These are phyloP conservation scores for Penicillium roqueforti DNA, from an alignment of 495 filamentous ascomycete genomes.

Conservation along the genomic window DNA sequence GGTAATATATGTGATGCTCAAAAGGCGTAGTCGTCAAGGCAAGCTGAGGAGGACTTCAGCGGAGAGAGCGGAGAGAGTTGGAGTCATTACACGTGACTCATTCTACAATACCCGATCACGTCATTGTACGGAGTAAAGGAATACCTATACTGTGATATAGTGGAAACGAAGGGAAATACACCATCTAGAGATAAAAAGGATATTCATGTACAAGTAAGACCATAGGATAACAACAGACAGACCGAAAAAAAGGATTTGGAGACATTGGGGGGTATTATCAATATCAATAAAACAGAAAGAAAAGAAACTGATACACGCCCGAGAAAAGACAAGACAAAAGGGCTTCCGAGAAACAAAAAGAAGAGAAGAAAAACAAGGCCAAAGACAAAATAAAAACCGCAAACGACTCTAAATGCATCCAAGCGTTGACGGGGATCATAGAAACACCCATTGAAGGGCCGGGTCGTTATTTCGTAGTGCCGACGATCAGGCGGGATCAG, in stretches of 20 bases:
- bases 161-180: not conserved
- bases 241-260: conserved; percentile 3
- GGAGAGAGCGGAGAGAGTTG: conserved; percentile 8
- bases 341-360: conserved; percentile 13
- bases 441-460: conserved; percentile 17
- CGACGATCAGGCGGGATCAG: conserved; percentile 9
- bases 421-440: conserved; percentile 28
- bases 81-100: conserved; percentile 10
- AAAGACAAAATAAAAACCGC: not conserved
- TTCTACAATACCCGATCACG: not conserved
- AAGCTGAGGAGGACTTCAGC: not conserved
- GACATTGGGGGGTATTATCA: conserved; percentile 36
- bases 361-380: conserved; percentile 7
- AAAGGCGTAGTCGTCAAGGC: not conserved
- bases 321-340: conserved; percentile 11
- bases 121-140: not conserved
- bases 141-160: not conserved
- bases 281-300: conserved; percentile 36
- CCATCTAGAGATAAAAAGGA: conserved; percentile 1
- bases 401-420: conserved; percentile 31
- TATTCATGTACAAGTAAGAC: conserved; percentile 7
- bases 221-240: conserved; percentile 1
- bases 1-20: not conserved
- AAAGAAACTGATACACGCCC: conserved; percentile 17
- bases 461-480: conserved; percentile 23